Percentiles rank a stretch among this genome's conserved stretches.
phyloP scores from a whole-genome alignment of 140 eudicot species.

The Bidens hawaiensis region DNA sequence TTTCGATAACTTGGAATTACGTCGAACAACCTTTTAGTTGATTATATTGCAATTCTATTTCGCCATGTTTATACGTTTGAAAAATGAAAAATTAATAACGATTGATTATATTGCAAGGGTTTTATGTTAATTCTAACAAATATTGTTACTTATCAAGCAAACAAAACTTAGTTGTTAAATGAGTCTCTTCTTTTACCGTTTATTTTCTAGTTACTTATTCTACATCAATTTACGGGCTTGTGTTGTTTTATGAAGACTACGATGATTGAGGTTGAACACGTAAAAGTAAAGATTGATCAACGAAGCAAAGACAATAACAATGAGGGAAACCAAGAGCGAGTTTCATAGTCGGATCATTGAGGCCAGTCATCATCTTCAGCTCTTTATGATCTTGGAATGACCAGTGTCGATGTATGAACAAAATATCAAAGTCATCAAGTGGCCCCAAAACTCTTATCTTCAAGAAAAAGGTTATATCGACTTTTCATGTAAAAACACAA shows the following conservation, averaged over 20 bases:
- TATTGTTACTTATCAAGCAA: too few species aligned
- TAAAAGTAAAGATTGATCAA: not conserved
- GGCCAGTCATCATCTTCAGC: not conserved
- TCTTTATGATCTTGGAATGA: conserved; percentile 8
- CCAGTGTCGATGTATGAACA: not conserved
- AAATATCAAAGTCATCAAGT: conserved; percentile 15
- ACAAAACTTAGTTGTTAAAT: too few species aligned
- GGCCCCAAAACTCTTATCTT: conserved; percentile 16
- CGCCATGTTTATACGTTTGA: too few species aligned
- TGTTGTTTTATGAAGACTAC: not conserved
- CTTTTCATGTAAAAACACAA: conserved; percentile 4
- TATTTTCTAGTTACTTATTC: too few species aligned
- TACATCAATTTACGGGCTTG: too few species aligned
- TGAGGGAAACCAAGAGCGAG: conserved; percentile 6
- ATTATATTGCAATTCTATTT: too few species aligned
- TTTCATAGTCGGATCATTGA: conserved; percentile 1
- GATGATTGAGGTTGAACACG: not conserved
- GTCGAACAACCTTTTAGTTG: too few species aligned
- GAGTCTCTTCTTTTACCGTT: too few species aligned
- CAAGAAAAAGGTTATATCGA: not conserved
- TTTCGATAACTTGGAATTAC: too few species aligned
- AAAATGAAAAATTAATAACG: too few species aligned
- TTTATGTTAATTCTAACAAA: too few species aligned
- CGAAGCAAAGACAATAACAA: not conserved
- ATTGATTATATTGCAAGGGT: too few species aligned